A percentile compares a stretch with the other conserved stretches of the same genome.
Conservation (phyloP, 1,284 basidiomycete genomes). For the Pseudozyma hubeiensis region DNA sequence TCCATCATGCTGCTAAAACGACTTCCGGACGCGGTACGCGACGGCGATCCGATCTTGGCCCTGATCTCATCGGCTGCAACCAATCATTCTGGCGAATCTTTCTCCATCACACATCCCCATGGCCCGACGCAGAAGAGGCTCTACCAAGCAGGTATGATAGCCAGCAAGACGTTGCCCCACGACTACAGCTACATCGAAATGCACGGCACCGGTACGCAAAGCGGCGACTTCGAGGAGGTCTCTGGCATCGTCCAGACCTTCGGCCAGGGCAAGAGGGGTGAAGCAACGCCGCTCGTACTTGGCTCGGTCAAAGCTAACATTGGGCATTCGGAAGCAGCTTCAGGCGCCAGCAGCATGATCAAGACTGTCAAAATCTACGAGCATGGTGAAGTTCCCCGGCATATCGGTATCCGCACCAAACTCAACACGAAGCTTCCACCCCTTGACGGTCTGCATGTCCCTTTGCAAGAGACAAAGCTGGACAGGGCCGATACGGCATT, state of each 20-base stretch:
- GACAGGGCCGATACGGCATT: conserved; percentile 15
- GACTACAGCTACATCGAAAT: conserved; percentile 45
- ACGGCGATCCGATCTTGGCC: conserved; percentile 48
- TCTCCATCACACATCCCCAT: conserved; percentile 56
- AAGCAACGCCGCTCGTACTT: conserved; percentile 29
- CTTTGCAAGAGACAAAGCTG: conserved; percentile 22
- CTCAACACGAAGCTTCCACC: conserved; percentile 49
- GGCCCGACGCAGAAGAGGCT: conserved; percentile 43
- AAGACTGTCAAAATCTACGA: conserved; percentile 42
- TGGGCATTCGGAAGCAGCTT: conserved; percentile 50
- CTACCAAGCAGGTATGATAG: conserved; percentile 41
- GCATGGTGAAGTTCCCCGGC: conserved; percentile 36
- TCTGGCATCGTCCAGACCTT: conserved; percentile 56
- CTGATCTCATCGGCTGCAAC: conserved; percentile 47
- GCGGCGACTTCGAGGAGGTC: conserved; percentile 51
- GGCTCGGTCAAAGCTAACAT: conserved; percentile 53
- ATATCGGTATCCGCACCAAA: conserved; percentile 50
- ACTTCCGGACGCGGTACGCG: conserved; percentile 39
- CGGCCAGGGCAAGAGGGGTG: conserved; percentile 31
- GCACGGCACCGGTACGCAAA: conserved; percentile 57
- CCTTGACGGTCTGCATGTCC: conserved; percentile 42
- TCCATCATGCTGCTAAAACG: conserved; percentile 50
- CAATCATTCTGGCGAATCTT: conserved; percentile 52
- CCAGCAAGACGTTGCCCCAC: conserved; percentile 28
- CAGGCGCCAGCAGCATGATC: conserved; percentile 49